phyloP scores from a whole-genome alignment of 176 grass and related monocot genomes.

The Pharus latifolius region DNA sequence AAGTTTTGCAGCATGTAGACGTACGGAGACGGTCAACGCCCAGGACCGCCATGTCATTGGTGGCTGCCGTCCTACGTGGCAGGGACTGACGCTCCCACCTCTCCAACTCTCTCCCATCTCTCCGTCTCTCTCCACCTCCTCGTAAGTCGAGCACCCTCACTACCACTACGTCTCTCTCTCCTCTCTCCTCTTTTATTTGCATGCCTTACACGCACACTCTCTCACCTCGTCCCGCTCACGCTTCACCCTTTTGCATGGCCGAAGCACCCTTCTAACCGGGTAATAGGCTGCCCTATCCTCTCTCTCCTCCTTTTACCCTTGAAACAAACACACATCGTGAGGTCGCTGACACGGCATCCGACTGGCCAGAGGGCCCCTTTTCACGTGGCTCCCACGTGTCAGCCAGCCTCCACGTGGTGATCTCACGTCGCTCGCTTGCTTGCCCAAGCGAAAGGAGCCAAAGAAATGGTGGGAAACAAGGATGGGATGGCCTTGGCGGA shows the following conservation, averaged over 20 bases:
- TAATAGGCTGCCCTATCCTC: constrained; percentile 36
- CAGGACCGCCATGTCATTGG: constrained; percentile 42
- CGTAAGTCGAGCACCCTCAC: background rate
- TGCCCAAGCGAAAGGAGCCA: background rate
- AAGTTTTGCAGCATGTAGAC: background rate
- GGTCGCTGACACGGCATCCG: background rate
- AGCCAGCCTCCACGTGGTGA: constrained; percentile 9
- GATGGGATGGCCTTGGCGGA: background rate
- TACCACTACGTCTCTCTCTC: background rate
- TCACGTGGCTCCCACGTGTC: constrained; percentile 18
- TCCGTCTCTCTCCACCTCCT: background rate
- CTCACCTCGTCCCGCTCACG: constrained; percentile 29
- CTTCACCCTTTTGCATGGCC: constrained; percentile 48
- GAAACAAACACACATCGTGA: constrained; percentile 1
- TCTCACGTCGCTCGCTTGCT: too few relatives aligned
- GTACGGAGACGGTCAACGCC: constrained; percentile 64
- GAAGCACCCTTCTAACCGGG: constrained; percentile 37
- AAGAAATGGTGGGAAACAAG: background rate
- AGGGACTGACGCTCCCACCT: constrained; percentile 4
- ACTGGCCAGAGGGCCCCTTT: background rate
- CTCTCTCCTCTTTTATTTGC: constrained; percentile 72
- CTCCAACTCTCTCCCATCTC: background rate
- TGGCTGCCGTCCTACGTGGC: constrained; percentile 30
- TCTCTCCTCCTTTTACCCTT: background rate
- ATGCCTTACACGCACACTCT: constrained; percentile 3